Base-by-base conservation (phyloP, 2,329 filamentous ascomycete genomes). In the Aspergillus hiratsukae region DNA sequence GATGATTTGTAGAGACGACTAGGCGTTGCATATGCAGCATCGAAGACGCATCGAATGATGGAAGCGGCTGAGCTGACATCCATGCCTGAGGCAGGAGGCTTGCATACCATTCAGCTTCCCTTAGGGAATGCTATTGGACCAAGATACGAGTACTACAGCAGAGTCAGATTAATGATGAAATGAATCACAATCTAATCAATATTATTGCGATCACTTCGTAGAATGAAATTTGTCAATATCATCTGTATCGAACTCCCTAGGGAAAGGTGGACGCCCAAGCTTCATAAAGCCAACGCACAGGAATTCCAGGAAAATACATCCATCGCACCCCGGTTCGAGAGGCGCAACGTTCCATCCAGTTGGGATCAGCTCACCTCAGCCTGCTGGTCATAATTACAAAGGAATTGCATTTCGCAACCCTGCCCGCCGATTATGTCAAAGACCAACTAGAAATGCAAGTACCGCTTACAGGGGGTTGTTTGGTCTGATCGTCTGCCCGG, bases 31-130 rank as follows among this genome's bases (percentile, higher is more conserved):
- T 19, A 21, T 35, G 50, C 60, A 63, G 65, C 59, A 68, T 65
- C 61, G 68, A 69, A 69, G 65, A 66, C 60, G 68, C 66, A 68
- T 68, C 64, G 66, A 69, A 69, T 61, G 51, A 62, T 57, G 53
- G 40, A 51, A 50, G 62, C 58, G 60, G 62, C 62, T 60, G 57
- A 58, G 56, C 46, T 60, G 57, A 53, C 5, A 55, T 17, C 5
- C 3, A 14, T 46, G 56, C 45, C 52, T 58, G 49, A 55, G 48
- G 48, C 35, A 53, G 51, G 28, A 54, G 19, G 10, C 21, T 31
- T 45, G 41, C 37, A 28, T 45, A 51, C 14, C 27, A 31, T 41
- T 28, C 37, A 40, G 45, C 52, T 43, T 45, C 31, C 31, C 31
- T 35, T 35, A 14, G 17, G 31, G 17, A 7, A 7, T 35, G 14